Percentiles rank a stretch among this genome's conserved stretches.
Evolutionary conservation across 805 yeast species (phyloP).

Genomic region (Ogataea trehaloabstinens): DNA sequence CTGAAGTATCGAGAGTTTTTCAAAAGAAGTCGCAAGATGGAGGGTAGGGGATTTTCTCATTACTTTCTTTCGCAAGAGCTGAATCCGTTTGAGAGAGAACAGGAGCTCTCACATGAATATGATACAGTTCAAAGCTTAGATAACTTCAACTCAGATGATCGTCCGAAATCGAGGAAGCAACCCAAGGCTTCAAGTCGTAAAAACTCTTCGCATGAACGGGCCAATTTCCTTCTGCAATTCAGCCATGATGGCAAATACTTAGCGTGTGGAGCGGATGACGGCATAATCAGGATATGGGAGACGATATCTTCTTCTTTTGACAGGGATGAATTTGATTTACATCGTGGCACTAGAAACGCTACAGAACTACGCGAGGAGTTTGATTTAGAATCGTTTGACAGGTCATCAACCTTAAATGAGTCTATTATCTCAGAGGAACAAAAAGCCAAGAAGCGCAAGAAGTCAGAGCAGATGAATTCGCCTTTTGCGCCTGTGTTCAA

Average conservation of each 20-base stretch:
- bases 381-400: constrained; percentile 12
- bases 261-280: constrained; percentile 83
- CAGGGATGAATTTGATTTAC: constrained; percentile 32
- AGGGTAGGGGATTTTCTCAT: constrained; percentile 47
- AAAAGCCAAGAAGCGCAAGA: constrained; percentile 4
- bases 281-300: constrained; percentile 70
- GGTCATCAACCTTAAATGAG: constrained; percentile 13
- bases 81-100: constrained; percentile 21
- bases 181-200: constrained; percentile 1
- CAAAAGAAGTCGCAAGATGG: constrained; percentile 41
- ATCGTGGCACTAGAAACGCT: neutral
- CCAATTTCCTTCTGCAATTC: constrained; percentile 75
- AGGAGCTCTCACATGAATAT: constrained; percentile 3
- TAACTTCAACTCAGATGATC: constrained; percentile 6
- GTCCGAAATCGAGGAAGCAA: constrained; percentile 4
- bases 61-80: constrained; percentile 68
- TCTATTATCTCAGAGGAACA: constrained; percentile 10
- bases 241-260: constrained; percentile 76
- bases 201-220: constrained; percentile 30
- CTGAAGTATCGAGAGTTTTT: constrained; percentile 57
- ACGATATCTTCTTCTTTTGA: constrained; percentile 73
- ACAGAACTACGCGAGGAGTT: constrained; percentile 3
- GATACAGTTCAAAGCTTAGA: constrained; percentile 8
- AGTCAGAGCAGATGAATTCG: constrained; percentile 22
- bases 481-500: constrained; percentile 77